Base-by-base conservation (phyloP, 768 basidiomycete species). In the Astraeus odoratus region DNA sequence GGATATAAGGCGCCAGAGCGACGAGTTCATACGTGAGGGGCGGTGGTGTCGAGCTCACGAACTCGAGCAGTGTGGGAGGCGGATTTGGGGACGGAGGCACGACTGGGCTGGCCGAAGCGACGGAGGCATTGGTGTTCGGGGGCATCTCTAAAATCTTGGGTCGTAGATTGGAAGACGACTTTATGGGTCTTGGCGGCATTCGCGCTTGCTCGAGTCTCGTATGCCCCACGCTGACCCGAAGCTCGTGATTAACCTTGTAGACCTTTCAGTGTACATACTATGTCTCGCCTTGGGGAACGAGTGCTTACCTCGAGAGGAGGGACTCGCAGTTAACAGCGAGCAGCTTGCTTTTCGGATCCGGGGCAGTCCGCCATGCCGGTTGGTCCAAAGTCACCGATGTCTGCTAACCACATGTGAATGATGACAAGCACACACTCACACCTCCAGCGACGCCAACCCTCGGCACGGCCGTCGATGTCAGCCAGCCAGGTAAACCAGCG, bases 1-100 rank as follows among this genome's bases (percentile, higher is more conserved):
- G 64, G 20, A 88, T 69, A 31, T 63, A 51, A 0, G 83, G 82
- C 0, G 76, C 75, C 44, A 87, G 78, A 9, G 71, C 70, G 33
- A 88, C 69, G 39, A 91, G 75, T 5, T 76, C 73, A 8, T 72
- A 57, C 6, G 76, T 78, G 48, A 89, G 67, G 15, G 79, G 76
- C 0, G 78, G 67, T 0, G 86, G 86, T 1, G 84, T 76, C 6
- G 70, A 63, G 39, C 72, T 72, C 24, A 82, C 67, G 50, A 86
- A 80, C 47, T 80, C 73, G 44, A 63, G 43, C 15, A 65, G 46
- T 1, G 49, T 44, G 1, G 51, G 39, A 4, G 50, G 38, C 12
- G 50, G 39, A 20, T 27, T 31, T 3, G 44, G 50, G 22, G 39
- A 30, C 25, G 43, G 47, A 24, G 37, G 12, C 25, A 41, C 22